Percentiles rank a stretch among this genome's conserved stretches.
These are phyloP conservation scores for Fusarium hostae DNA, from an alignment of 2,329 filamentous ascomycete genomes.

Conservation along the genomic window DNA sequence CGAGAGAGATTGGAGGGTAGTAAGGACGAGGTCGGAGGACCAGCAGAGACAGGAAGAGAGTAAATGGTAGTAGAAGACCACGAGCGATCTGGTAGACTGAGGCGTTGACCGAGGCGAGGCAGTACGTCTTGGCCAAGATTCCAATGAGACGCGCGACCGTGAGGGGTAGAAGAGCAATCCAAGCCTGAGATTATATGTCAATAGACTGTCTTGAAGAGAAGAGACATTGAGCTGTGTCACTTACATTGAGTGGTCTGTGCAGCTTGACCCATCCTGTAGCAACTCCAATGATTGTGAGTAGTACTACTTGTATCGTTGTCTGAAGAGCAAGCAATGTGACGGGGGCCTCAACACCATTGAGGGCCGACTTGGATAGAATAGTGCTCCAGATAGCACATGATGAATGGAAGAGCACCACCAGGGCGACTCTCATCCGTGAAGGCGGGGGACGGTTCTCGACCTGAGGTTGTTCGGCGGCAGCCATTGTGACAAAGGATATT, in stretches of 20 bases:
- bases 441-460: conserved; percentile 32
- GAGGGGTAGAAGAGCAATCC: conserved; percentile 41
- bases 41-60: conserved; percentile 42
- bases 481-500: conserved; percentile 30
- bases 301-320: conserved; percentile 40
- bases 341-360: conserved; percentile 43
- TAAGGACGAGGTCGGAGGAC: conserved; percentile 44
- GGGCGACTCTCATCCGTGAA: conserved; percentile 35
- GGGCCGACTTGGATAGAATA: conserved; percentile 43
- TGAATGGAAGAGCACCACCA: conserved; percentile 44
- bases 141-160: conserved; percentile 42
- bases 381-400: conserved; percentile 45
- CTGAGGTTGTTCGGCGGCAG: conserved; percentile 30
- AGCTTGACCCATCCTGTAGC: conserved; percentile 43
- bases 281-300: conserved; percentile 38
- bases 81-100: conserved; percentile 45
- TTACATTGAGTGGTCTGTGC: conserved; percentile 36
- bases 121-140: conserved; percentile 45
- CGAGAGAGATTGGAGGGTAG: conserved; percentile 43
- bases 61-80: conserved; percentile 42
- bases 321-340: conserved; percentile 43
- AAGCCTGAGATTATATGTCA: conserved; percentile 29
- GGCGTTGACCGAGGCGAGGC: conserved; percentile 44
- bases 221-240: not conserved
- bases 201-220: not conserved